phyloP scores from a whole-genome alignment of 257 asterid species.

The Cinchona pubescens region DNA sequence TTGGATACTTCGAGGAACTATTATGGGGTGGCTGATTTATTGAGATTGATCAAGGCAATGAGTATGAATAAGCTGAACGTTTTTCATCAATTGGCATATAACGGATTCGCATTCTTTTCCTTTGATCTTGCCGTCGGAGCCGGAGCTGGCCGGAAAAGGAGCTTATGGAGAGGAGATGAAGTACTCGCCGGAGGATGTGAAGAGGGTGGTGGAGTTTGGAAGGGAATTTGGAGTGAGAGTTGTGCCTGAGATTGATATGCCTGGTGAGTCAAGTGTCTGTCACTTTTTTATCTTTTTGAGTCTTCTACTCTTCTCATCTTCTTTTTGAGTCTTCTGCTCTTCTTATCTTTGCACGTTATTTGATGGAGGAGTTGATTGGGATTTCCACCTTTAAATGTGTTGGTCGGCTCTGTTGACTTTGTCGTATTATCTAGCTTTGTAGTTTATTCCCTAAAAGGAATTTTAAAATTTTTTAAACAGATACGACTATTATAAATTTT shows the following conservation, averaged over 20 bases:
- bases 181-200: constrained; percentile 71
- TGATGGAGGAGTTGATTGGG: too few species aligned
- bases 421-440: too few species aligned
- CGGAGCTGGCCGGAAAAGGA: constrained; percentile 63
- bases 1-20: constrained; percentile 83
- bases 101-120: constrained; percentile 96
- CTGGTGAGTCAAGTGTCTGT: constrained; percentile 62
- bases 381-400: too few species aligned
- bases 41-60: constrained; percentile 66
- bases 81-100: constrained; percentile 93
- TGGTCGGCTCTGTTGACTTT: too few species aligned
- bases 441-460: too few species aligned
- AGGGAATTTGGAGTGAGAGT: constrained; percentile 80
- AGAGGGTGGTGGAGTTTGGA: constrained; percentile 60
- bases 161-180: constrained; percentile 68
- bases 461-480: too few species aligned
- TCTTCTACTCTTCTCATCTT: neutral
- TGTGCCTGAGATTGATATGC: constrained; percentile 95
- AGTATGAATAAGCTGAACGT: constrained; percentile 91
- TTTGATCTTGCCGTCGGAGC: constrained; percentile 69
- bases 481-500: too few species aligned
- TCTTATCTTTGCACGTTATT: too few species aligned
- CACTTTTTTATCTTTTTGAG: too few species aligned
- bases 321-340: too few species aligned
- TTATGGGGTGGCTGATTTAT: constrained; percentile 52